Base-by-base conservation (phyloP, 2,329 filamentous ascomycete genomes). In the Aspergillus amoenus region DNA sequence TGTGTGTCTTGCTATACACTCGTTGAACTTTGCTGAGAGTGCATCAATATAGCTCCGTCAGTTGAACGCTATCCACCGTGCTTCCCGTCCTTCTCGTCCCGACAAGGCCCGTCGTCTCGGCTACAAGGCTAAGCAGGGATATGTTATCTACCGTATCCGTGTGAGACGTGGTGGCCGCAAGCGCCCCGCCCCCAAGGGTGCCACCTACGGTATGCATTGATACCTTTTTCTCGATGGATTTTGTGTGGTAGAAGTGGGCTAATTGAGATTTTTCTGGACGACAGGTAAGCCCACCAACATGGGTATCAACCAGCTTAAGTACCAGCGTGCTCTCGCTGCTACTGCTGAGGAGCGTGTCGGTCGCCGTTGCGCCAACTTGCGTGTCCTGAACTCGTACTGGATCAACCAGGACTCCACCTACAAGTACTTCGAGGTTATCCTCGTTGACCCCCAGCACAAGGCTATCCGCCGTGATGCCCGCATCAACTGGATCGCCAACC, bases 61-160 rank as follows among this genome's bases (percentile, higher is more conserved):
- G 87, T 85, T 97, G 84, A 96, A 97, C 84, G 93, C 97, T 82
- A 94, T 97, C 85, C 94, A 99, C 88, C 93, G 94, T 80, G 94
- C 94, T 78, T 95, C 92, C 76, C 93, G 93, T 76, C 94, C 94
- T 73, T 96, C 93, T 75, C 94, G 94, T 81, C 94, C 94, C 77
- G 95, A 99, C 86, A 99, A 99, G 91, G 94, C 95, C 78, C 94
- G 94, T 83, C 94, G 95, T 82, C 91, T 99, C 73, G 94, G 94
- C 76, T 99, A 99, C 91, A 99, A 99, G 91, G 94, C 95, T 86
- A 99, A 99, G 91, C 94, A 99, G 86, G 94, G 94, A 82, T 99
- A 97, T 86, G 94, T 99, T 79, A 92, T 99, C 89, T 99, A 99
- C 89, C 94, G 94, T 80, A 87, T 95, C 78, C 94, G 94, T 79